Percentiles rank a stretch among this genome's conserved stretches.
Conservation (phyloP, 192 early-diverging fungal genomes). For the Backusella psychrophila region DNA sequence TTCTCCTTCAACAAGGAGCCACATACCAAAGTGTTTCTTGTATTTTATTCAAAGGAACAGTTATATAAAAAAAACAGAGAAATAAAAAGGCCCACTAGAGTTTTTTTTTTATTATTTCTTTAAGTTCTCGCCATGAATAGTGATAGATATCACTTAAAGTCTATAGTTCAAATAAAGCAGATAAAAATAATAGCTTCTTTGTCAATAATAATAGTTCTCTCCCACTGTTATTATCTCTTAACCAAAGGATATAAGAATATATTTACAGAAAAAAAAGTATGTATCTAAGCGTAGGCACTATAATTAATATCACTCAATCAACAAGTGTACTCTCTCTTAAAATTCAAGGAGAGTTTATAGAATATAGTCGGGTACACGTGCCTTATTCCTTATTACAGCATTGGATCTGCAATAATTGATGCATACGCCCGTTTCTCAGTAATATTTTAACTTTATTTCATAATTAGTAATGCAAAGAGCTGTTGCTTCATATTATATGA, state of each 20-base stretch:
- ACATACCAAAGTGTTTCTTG: neutral
- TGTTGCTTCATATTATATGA: too few species aligned
- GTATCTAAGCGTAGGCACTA: neutral
- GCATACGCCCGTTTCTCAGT: neutral
- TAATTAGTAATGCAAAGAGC: neutral
- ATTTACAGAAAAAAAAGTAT: neutral
- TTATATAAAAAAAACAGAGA: neutral
- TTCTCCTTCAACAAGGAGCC: neutral
- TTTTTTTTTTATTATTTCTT: neutral
- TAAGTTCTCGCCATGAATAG: neutral
- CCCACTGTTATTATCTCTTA: neutral
- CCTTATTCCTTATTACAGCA: neutral
- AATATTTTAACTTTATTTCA: neutral
- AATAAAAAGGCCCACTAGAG: neutral
- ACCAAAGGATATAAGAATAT: neutral
- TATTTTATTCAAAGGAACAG: neutral
- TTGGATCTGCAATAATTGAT: neutral
- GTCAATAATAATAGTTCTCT: neutral
- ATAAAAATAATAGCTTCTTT: neutral
- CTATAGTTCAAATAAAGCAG: neutral
- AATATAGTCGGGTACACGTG: neutral
- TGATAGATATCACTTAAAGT: neutral
- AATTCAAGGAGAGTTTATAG: neutral
- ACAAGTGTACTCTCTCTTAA: neutral
- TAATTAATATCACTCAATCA: neutral